Percentiles rank a stretch among this genome's conserved stretches.
phyloP scores from a whole-genome alignment of 2,329 filamentous ascomycete genomes.

The Fusarium armeniacum region DNA sequence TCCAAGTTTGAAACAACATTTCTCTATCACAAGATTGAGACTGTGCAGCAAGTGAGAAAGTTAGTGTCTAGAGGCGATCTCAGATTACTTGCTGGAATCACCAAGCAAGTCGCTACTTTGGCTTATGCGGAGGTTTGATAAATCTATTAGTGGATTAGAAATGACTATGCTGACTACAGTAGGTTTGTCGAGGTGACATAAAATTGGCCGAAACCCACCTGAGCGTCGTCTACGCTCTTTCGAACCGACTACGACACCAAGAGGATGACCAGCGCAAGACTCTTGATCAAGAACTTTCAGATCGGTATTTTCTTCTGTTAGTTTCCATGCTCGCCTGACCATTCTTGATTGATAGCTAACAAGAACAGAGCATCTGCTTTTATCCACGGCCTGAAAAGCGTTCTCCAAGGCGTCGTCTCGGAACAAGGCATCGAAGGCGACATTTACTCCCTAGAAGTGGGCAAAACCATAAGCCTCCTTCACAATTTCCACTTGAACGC shows the following conservation, averaged over 20 bases:
- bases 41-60: slow-evolving; percentile 17
- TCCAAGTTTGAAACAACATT: slow-evolving; percentile 21
- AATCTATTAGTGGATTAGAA: fast-evolving
- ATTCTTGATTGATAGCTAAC: fast-evolving
- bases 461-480: background rate
- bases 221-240: slow-evolving; percentile 10
- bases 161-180: fast-evolving
- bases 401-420: background rate
- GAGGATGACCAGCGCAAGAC: background rate
- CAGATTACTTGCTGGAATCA: slow-evolving; percentile 1
- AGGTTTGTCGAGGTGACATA: slow-evolving; percentile 21
- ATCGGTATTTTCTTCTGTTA: slow-evolving; percentile 25
- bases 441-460: fast-evolving
- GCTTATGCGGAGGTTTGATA: slow-evolving; percentile 24
- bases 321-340: fast-evolving
- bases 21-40: slow-evolving; percentile 21
- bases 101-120: slow-evolving; percentile 15
- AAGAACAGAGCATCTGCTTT: background rate
- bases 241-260: background rate
- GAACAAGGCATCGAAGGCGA: fast-evolving
- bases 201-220: slow-evolving; percentile 19
- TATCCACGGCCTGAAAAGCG: slow-evolving; percentile 9
- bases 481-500: slow-evolving; percentile 11
- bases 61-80: slow-evolving; percentile 3
- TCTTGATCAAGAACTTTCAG: slow-evolving; percentile 8